Conservation (phyloP, 2,329 filamentous ascomycete genomes). For the Beauveria australis region DNA sequence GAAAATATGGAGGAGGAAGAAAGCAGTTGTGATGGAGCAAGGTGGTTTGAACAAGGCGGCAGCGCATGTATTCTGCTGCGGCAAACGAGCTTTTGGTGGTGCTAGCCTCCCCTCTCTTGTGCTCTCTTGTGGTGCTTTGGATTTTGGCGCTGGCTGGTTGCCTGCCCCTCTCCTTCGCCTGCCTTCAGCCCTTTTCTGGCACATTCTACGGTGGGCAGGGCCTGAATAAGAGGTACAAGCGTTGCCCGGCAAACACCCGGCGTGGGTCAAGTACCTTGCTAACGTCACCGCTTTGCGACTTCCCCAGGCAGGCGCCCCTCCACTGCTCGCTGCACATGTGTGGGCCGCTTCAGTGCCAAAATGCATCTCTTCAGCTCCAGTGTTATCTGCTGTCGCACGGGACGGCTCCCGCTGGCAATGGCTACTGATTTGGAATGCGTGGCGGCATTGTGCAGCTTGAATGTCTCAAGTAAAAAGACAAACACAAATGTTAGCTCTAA, state of each 20-base stretch:
- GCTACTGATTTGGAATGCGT: background rate
- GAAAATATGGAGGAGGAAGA: background rate
- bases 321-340: background rate
- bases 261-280: background rate
- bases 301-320: background rate
- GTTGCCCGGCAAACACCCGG: background rate
- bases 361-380: background rate
- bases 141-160: background rate
- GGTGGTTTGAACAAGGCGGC: background rate
- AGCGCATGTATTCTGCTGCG: background rate
- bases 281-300: background rate
- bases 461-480: background rate
- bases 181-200: constrained; percentile 10
- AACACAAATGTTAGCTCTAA: background rate
- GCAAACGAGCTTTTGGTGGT: background rate
- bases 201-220: constrained; percentile 5
- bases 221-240: background rate
- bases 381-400: background rate
- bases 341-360: background rate
- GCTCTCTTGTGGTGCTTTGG: background rate
- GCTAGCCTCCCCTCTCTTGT: background rate
- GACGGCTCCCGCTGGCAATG: background rate
- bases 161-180: constrained; percentile 1
- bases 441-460: background rate
- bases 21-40: constrained; percentile 6